Evolutionary conservation across 805 yeast genomes (phyloP), one percentile per base, ranked within the genome.

Genomic region (Metschnikowia continentalis): DNA sequence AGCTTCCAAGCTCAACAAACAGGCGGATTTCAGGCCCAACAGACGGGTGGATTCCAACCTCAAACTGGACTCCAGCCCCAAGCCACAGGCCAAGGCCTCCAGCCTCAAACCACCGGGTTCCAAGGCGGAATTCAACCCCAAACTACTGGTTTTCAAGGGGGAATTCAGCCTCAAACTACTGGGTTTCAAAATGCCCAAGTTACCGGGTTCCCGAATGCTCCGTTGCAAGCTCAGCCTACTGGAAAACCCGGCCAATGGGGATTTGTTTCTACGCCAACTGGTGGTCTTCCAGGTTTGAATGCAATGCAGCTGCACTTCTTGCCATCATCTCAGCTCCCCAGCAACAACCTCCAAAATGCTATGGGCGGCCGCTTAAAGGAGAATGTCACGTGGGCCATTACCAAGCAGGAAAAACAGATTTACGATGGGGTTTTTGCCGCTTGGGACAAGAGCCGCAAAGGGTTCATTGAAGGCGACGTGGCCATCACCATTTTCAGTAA

Each of bases 401-500:
- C 95, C 46, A 86, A 88, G 60, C 90, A 88, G 60, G 98, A 92
- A 64, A 91, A 90, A 64, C 77, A 77, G 50, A 82, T 90, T 51
- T 92, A 91, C 70, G 95, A 88, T 61, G 88, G 85, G 46, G 88
- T 92, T 52, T 92, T 94, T 71, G 79, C 78, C 49, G 90, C 94
- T 38, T 92, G 96, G 90, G 97, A 91, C 62, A 72, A 81, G 14
- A 62, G 73, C 38, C 77, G 77, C 43, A 71, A 72, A 41, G 98
- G 98, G 0, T 81, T 69, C 55, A 75, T 92, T 53, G 86, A 83
- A 51, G 96, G 97, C 14, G 80, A 81, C 23, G 82, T 84, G 11
- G 97, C 97, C 1, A 88, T 92, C 47, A 82, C 82, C 50, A 84
- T 94, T 43, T 90, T 94, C 67, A 84, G 94, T 49, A 92, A 94